These are phyloP conservation scores for Podospora conica DNA, from an alignment of 495 filamentous ascomycete genomes.

Conservation along the genomic window DNA sequence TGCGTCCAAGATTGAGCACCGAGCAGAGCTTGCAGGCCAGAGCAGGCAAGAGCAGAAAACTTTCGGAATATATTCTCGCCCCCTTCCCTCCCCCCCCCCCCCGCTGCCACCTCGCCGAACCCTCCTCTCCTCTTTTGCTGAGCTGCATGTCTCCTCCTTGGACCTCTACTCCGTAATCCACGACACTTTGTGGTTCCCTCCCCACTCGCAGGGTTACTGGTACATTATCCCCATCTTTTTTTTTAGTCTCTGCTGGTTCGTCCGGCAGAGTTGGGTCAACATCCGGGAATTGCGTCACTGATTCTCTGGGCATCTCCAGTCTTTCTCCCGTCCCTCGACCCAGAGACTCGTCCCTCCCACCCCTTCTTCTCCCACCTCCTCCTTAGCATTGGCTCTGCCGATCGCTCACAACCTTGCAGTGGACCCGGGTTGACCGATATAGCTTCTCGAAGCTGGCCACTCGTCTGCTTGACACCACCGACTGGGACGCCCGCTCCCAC, in stretches of 20 bases:
- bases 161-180: background rate
- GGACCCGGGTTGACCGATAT: background rate
- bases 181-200: background rate
- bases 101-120: background rate
- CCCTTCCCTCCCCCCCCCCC: background rate
- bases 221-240: background rate
- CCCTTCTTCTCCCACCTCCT: background rate
- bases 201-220: background rate
- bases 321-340: background rate
- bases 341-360: background rate
- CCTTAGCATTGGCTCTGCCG: background rate
- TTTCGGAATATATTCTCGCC: background rate
- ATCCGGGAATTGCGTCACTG: conserved; percentile 5
- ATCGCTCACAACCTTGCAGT: background rate
- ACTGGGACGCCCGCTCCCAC: background rate
- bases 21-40: no score
- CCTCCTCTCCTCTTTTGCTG: background rate
- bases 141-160: background rate
- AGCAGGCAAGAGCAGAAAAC: background rate
- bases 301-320: background rate
- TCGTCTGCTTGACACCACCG: background rate
- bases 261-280: background rate
- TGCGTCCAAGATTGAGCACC: background rate
- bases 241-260: background rate
- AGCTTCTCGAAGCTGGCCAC: background rate